Evolutionary conservation across 768 basidiomycete species (phyloP), one percentile per base, ranked within the genome.

Genomic region (Pleurotus tuoliensis): DNA sequence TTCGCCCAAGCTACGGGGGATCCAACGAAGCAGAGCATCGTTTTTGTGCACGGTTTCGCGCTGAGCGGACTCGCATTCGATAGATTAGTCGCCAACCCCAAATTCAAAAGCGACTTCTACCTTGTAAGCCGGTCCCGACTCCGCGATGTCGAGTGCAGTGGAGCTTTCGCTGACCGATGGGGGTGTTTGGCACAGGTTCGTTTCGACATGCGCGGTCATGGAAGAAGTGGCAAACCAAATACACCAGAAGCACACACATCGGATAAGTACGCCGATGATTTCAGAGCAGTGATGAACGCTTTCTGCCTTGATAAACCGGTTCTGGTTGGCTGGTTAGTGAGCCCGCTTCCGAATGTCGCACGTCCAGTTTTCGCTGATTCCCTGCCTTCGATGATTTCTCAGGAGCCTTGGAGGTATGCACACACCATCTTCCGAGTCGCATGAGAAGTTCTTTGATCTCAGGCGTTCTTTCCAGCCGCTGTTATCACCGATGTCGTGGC

Each of bases 31-130:
- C 72, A 67, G 30, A 64, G 70, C 43, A 55, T 80, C 24, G 71
- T 78, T 43, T 76, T 78, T 60, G 63, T 77, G 15, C 76, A 76
- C 60, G 76, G 77, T 2, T 64, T 80, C 55, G 64, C 66, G 5
- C 65, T 72, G 58, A 71, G 71, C 38, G 66, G 68, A 11, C 56
- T 62, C 18, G 69, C 68, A 7, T 78, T 72, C 61, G 76, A 76
- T 46, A 66, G 66, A 47, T 65, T 77, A 46, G 74, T 77, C 59
- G 58, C 60, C 30, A 34, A 34, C 30, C 30, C 30, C 8, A 34
- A 34, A 34, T 34, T 34, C 30, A 34, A 3, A 34, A 34, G 30
- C 30, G 30, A 34, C 0, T 34, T 34, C 8, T 34, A 34, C 30
- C 30, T 34, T 9, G 30, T 34, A 34, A 34, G 30, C 11, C 4